Conservation (phyloP, 148 eudicot genomes). For the Heliamphora exappendiculata region DNA sequence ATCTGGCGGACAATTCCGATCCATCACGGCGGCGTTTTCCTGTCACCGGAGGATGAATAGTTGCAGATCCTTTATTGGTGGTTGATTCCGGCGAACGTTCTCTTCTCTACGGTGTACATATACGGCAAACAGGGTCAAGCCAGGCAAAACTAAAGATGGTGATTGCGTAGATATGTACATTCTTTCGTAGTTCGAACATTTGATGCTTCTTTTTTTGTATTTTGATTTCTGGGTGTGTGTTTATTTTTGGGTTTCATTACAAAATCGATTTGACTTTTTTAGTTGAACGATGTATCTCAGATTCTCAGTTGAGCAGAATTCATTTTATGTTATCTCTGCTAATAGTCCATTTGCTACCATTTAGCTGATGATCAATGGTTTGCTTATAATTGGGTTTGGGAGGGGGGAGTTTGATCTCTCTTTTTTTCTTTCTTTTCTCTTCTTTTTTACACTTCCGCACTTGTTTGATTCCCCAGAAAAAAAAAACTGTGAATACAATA, state of each 20-base stretch:
- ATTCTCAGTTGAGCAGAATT: neutral
- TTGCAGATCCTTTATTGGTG: neutral
- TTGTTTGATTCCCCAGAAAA: neutral
- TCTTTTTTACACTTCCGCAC: neutral
- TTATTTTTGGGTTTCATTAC: slow-evolving; percentile 5
- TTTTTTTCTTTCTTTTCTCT: neutral
- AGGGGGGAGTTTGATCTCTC: neutral
- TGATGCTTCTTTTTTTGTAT: neutral
- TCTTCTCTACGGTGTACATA: slow-evolving; percentile 5
- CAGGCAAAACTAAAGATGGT: slow-evolving; percentile 2
- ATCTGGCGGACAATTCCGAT: neutral
- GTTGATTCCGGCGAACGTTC: neutral
- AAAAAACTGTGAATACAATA: no score
- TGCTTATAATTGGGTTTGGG: neutral
- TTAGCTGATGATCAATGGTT: neutral
- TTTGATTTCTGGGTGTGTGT: neutral
- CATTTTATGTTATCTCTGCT: neutral
- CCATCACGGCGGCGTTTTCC: neutral
- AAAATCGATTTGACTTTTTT: neutral
- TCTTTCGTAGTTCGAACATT: neutral
- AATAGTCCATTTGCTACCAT: neutral
- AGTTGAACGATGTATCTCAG: neutral
- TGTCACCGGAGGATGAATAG: neutral
- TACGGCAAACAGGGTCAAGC: slow-evolving; percentile 10
- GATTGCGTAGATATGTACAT: neutral